Base-by-base conservation (phyloP, 352 stramenopile species). In the Pythium biforme region DNA sequence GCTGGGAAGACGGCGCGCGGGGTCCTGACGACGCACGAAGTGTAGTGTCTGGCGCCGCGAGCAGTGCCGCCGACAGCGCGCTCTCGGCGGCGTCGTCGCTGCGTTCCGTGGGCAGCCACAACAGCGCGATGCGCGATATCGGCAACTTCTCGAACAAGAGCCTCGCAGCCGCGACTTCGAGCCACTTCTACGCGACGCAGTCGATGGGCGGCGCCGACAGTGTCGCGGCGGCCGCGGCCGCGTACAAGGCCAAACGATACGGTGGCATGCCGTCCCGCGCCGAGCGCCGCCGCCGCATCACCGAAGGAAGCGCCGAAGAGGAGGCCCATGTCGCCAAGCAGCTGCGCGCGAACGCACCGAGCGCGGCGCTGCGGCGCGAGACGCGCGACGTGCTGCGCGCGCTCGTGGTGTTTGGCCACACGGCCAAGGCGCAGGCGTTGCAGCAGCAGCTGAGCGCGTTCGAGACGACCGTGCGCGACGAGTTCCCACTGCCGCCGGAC, bases 71-170 rank as follows among this genome's bases (percentile, higher is more conserved):
- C 15, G 64, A 77, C 45, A 89, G 79, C 20, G 83, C 80, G 50
- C 62, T 88, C n/a, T 90, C 80, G 17, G 76, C 73, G 25, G 69
- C 72, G 31, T 89, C 72, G 34, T 91, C 79, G 15, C 72, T 84
- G 59, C 83, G 79, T 55, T 91, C 81, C 0, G 77, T 93, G 9
- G 84, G 84, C 31, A 93, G 84, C 64, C 84, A 93, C 74, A 93
- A 93, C 61, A 90, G 76, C 59, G 86, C 69, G 41, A 74, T 77
- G 19, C 52, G 69, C 33, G 79, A 67, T 48, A 86, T 89, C 34
- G 81, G 81, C 12, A 91, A 91, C 55, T 91, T 91, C 55, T 69
- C 77, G 17, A 82, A 84, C 70, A 74, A 89, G 65, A 73, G 68
- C 20, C 65, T 89, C 23, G 69, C 79, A 19, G 60, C 73, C 33